phyloP scores from a whole-genome alignment of 108 stramenopile species.

The Heterococcus sp. region DNA sequence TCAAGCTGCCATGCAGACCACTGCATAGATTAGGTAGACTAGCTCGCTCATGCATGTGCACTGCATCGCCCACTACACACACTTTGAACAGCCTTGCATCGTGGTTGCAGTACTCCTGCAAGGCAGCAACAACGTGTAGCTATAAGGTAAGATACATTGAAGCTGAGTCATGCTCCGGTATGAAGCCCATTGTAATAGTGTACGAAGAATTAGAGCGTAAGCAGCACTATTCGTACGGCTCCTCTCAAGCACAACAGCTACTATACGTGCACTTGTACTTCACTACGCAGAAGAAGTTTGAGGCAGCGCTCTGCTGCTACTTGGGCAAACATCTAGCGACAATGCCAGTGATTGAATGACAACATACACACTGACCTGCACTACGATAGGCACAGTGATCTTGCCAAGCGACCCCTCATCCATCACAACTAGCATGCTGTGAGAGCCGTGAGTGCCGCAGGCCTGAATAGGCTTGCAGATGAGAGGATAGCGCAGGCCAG shows the following conservation, averaged over 20 bases:
- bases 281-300: no score
- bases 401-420: conserved; percentile 13
- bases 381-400: conserved; percentile 32
- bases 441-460: conserved; percentile 36
- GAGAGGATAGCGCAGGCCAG: conserved; percentile 31
- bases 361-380: conserved; percentile 1
- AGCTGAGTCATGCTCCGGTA: no score
- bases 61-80: conserved; percentile 40
- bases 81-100: conserved; percentile 39
- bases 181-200: no score
- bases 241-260: no score
- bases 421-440: conserved; percentile 41
- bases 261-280: no score
- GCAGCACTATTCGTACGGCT: no score
- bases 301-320: no score
- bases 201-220: no score
- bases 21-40: conserved; percentile 47
- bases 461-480: conserved; percentile 56
- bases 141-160: no score
- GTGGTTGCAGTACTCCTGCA: conserved; percentile 47
- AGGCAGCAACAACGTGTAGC: background rate
- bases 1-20: conserved; percentile 20
- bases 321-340: no score
- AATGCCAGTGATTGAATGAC: no score
- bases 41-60: conserved; percentile 31